A percentile compares a stretch with the other conserved stretches of the same genome.
phyloP scores from a whole-genome alignment of 2,329 filamentous ascomycete species.

The Graphilbum fragrans region DNA sequence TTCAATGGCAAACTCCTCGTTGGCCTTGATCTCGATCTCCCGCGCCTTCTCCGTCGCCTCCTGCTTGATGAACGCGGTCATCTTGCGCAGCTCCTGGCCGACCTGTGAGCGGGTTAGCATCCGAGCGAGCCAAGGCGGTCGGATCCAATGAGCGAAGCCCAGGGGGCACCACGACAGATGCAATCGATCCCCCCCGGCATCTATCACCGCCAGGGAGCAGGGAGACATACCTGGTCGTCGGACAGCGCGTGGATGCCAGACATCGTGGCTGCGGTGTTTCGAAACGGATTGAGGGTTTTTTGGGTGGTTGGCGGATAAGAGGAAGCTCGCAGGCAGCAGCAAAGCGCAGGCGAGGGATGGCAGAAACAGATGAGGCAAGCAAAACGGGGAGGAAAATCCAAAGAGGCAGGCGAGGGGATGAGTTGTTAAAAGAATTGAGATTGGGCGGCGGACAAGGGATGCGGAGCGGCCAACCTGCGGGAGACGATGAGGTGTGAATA shows the following conservation, averaged over 20 bases:
- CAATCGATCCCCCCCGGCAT: background rate
- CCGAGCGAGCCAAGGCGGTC: too few species aligned
- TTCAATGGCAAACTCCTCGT: constrained; percentile 98
- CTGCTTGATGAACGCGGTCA: constrained; percentile 99
- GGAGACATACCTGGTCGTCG: constrained; percentile 72
- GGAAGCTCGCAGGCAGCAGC: background rate
- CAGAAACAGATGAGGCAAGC: background rate
- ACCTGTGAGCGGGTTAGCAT: constrained; percentile 45
- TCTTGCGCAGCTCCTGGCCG: constrained; percentile 97
- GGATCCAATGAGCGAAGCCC: too few species aligned
- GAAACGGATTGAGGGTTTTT: constrained; percentile 7
- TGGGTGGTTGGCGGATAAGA: background rate
- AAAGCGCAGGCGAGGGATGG: too few species aligned
- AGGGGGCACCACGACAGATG: background rate
- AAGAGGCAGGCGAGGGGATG: too few species aligned
- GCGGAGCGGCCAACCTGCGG: too few species aligned
- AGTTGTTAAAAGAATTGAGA: too few species aligned
- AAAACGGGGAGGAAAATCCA: too few species aligned
- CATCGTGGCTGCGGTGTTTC: constrained; percentile 48
- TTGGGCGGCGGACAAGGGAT: too few species aligned
- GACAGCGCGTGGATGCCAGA: constrained; percentile 89
- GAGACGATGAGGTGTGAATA: too few species aligned
- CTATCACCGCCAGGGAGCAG: constrained; percentile 3
- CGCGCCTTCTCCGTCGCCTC: constrained; percentile 94
- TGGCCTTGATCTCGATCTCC: constrained; percentile 96